These are phyloP conservation scores for Stachybotrys chartarum DNA, from an alignment of 2,329 filamentous ascomycete genomes.

Conservation along the genomic window DNA sequence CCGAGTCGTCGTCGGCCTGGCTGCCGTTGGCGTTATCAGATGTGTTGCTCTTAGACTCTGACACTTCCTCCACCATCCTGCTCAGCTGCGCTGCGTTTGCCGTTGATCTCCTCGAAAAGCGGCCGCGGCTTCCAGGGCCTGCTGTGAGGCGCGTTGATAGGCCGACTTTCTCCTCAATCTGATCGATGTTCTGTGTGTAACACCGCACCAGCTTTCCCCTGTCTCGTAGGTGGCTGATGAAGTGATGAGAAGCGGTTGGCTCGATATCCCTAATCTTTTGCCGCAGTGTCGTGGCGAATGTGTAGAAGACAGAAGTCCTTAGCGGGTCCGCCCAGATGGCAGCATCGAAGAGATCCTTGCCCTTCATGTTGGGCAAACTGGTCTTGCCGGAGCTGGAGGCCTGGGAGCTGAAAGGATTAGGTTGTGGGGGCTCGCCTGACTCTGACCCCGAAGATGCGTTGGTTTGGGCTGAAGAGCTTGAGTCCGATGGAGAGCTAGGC, in stretches of 20 bases:
- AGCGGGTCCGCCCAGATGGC: conserved; percentile 63
- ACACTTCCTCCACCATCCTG: conserved; percentile 29
- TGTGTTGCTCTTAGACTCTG: conserved; percentile 9
- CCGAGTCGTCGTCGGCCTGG: conserved; percentile 2
- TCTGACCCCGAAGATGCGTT: conserved; percentile 39
- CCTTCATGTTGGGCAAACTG: conserved; percentile 56
- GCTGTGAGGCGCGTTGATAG: conserved; percentile 54
- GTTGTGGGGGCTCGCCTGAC: conserved; percentile 34
- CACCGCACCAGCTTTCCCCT: conserved; percentile 62
- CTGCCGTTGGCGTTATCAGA: conserved; percentile 11
- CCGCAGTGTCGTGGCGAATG: conserved; percentile 60
- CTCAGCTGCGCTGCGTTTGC: conserved; percentile 24
- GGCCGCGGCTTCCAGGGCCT: conserved; percentile 54
- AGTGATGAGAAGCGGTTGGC: conserved; percentile 60
- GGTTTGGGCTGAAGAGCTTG: conserved; percentile 24
- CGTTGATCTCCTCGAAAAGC: conserved; percentile 47
- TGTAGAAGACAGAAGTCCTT: conserved; percentile 65
- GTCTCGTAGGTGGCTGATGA: conserved; percentile 61
- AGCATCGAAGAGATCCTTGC: conserved; percentile 63
- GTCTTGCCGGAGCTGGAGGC: conserved; percentile 22
- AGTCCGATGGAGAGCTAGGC: conserved; percentile 26
- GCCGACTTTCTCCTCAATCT: conserved; percentile 64
- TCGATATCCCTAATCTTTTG: conserved; percentile 56
- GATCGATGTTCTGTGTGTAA: conserved; percentile 72
- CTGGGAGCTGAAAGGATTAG: conserved; percentile 33